phyloP scores from a whole-genome alignment of 2,329 filamentous ascomycete species.

The Ophiosphaerella narmari region DNA sequence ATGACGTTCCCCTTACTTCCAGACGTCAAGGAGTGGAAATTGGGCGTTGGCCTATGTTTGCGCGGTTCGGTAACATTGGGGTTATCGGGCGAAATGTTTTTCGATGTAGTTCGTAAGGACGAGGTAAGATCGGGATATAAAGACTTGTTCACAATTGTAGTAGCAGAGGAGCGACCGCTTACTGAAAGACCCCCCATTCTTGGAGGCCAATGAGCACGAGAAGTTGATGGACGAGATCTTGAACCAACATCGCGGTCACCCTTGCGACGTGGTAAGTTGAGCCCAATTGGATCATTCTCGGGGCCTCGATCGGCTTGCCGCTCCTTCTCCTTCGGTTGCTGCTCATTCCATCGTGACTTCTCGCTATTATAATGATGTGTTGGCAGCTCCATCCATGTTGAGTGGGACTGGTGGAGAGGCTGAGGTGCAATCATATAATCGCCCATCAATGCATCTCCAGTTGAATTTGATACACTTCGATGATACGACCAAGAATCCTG shows the following conservation, averaged over 20 bases:
- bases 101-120: slow-evolving; percentile 10
- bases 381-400: slow-evolving; percentile 13
- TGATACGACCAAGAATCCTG: slow-evolving; percentile 27
- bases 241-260: slow-evolving; percentile 3
- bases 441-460: slow-evolving; percentile 20
- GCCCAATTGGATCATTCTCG: slow-evolving; percentile 35
- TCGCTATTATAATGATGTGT: neutral
- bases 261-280: slow-evolving; percentile 1
- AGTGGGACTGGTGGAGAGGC: slow-evolving; percentile 6
- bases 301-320: slow-evolving; percentile 28
- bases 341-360: slow-evolving; percentile 1
- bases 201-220: slow-evolving; percentile 14
- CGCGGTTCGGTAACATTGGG: neutral
- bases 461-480: slow-evolving; percentile 14
- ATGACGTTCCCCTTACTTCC: slow-evolving; percentile 25
- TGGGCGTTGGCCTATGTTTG: slow-evolving; percentile 4
- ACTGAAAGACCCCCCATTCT: slow-evolving; percentile 20
- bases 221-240: slow-evolving; percentile 4
- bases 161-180: slow-evolving; percentile 26
- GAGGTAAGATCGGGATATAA: slow-evolving; percentile 28
- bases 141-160: slow-evolving; percentile 28
- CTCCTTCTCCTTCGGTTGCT: slow-evolving; percentile 3
- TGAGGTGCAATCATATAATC: slow-evolving; percentile 18
- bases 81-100: slow-evolving; percentile 14
- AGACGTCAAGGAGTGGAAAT: slow-evolving; percentile 10